Evolutionary conservation across 805 yeast genomes (phyloP), one percentile per base, ranked within the genome.

Genomic region (Metschnikowia orientalis): DNA sequence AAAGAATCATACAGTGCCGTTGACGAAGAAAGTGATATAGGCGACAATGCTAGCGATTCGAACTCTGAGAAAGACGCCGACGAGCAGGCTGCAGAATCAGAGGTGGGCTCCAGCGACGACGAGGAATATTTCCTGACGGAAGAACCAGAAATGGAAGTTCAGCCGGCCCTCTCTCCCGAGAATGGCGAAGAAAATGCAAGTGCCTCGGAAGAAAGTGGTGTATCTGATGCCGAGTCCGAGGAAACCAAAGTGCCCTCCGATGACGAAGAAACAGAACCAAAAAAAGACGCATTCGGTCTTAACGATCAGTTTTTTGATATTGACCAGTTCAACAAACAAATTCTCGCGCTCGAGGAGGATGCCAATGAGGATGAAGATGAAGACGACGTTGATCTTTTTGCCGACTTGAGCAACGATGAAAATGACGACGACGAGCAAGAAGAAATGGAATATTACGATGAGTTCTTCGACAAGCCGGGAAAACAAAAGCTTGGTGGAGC

Each of bases 261-360:
- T 18, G 31, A 37, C 40, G 26, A 40, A 30, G 23, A 38, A 30
- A 16, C 15, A 20, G 28, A 22, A 8, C 30, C 34, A 17, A 48
- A 48, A 13, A 66, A 68, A 24, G 85, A 79, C 48, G 69, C 61
- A 2, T 73, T 70, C 48, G 90, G 88, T 1, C 67, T 89, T 18
- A 84, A 89, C 52, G 95, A 86, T 49, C 85, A 78, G 5, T 81
- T 88, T 46, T 90, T 90, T 53, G 78, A 85, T 39, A 75, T 90
- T 25, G 95, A 87, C 44, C 84, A 82, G 34, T 90, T 84, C 64
- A 85, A 82, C 59, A 75, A 71, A 50, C 87, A 79, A 53, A 76
- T 79, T n/a, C 51, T 83, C 25, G 82, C 73, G 4, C 69, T 77
- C 47, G 90, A 82, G 41, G 69, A 68, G 27, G 72, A 69, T 22